These are phyloP conservation scores for Boletus subparvulus DNA, from an alignment of 768 basidiomycete species.

Conservation along the genomic window DNA sequence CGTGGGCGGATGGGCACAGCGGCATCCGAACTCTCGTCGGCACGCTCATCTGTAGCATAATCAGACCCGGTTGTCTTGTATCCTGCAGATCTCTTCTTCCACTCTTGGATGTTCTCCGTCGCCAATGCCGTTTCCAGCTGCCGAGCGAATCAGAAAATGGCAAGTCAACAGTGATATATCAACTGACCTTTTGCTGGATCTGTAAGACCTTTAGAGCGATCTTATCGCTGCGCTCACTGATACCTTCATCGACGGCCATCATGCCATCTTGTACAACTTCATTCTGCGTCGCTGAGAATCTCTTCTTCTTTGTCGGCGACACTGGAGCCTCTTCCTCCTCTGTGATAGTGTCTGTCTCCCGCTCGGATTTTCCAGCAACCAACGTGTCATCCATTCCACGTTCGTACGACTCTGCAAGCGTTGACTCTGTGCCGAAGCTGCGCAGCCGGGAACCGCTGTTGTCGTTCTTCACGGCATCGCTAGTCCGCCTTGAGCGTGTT, in stretches of 20 bases:
- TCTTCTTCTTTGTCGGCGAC: constrained; percentile 60
- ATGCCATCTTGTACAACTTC: constrained; percentile 74
- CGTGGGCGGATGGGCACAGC: constrained; percentile 42
- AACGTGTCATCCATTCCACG: constrained; percentile 42
- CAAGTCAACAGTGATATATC: neutral
- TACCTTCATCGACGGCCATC: constrained; percentile 83
- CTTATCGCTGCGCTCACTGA: constrained; percentile 80
- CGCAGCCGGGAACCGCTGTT: constrained; percentile 45
- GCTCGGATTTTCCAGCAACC: constrained; percentile 37
- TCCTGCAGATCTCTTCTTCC: constrained; percentile 31
- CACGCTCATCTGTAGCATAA: constrained; percentile 48
- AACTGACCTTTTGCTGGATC: constrained; percentile 85
- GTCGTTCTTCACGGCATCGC: constrained; percentile 52
- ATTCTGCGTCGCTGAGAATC: constrained; percentile 71
- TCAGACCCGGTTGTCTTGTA: constrained; percentile 25
- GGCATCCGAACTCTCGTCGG: constrained; percentile 54
- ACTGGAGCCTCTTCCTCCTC: constrained; percentile 52
- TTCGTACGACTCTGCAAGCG: constrained; percentile 67
- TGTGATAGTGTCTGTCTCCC: constrained; percentile 53
- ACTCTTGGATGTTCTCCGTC: constrained; percentile 46
- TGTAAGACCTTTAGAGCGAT: constrained; percentile 86
- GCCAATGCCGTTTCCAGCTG: constrained; percentile 78
- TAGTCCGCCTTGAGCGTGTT: constrained; percentile 57
- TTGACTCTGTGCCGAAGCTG: constrained; percentile 78
- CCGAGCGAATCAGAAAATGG: constrained; percentile 8